A percentile compares a stretch with the other conserved stretches of the same genome.
phyloP scores from a whole-genome alignment of 179 eudicot species.

The Camellia oleifera region DNA sequence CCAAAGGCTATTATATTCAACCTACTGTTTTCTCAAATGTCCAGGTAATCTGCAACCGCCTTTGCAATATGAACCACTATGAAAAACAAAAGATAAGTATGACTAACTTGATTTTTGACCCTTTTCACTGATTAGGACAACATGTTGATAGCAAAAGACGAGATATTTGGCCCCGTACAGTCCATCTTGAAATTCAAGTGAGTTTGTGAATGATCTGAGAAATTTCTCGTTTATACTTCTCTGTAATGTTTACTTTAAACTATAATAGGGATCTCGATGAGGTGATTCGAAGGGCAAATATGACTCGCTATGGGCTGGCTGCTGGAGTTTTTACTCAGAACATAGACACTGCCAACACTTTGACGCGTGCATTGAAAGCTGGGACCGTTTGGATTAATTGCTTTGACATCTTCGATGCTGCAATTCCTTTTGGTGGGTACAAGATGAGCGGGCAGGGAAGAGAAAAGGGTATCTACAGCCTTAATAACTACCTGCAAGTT shows the following conservation, averaged over 20 bases:
- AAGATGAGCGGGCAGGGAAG: conserved; percentile 69
- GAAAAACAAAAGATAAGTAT: background rate
- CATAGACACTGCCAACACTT: conserved; percentile 52
- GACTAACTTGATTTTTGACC: background rate
- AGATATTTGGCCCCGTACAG: conserved; percentile 78
- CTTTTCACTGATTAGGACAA: conserved; percentile 33
- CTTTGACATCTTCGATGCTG: conserved; percentile 52
- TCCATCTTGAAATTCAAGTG: conserved; percentile 65
- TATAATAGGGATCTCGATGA: conserved; percentile 42
- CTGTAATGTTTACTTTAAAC: background rate
- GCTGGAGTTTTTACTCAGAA: conserved; percentile 60
- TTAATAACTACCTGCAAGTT: conserved; percentile 53
- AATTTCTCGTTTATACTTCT: background rate
- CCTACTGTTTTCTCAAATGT: conserved; percentile 85
- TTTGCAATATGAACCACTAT: background rate
- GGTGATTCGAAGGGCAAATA: conserved; percentile 48
- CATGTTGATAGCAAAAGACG: conserved; percentile 66
- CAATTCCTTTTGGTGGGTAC: conserved; percentile 64
- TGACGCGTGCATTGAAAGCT: conserved; percentile 44
- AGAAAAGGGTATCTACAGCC: conserved; percentile 57
- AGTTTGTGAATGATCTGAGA: conserved; percentile 11
- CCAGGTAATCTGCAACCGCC: conserved; percentile 28
- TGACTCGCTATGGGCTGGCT: conserved; percentile 46
- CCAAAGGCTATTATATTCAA: conserved; percentile 62
- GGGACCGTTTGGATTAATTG: conserved; percentile 67